A percentile compares a stretch with the other conserved stretches of the same genome.
phyloP scores from a whole-genome alignment of 2,329 filamentous ascomycete genomes.

The Claviceps sp. region DNA sequence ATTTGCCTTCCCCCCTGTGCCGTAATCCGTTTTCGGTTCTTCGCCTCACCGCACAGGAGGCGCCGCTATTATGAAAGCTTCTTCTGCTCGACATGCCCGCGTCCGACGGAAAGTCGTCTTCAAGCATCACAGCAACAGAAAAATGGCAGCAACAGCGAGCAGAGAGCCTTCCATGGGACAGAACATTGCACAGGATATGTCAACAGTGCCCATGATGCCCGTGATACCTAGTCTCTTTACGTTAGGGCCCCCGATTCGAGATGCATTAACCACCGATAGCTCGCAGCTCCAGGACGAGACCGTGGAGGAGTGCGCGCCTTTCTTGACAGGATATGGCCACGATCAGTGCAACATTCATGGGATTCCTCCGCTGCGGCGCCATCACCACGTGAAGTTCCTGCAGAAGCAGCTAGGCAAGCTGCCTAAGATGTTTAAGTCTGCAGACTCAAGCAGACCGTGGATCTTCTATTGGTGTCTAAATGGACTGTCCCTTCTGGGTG shows the following conservation, averaged over 20 bases:
- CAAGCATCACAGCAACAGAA: conserved; percentile 3
- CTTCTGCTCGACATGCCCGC: conserved; percentile 3
- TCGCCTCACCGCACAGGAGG: neutral
- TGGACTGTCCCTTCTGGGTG: conserved; percentile 60
- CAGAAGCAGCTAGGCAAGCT: conserved; percentile 44
- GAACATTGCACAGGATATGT: conserved; percentile 8
- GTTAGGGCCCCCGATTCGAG: conserved; percentile 46
- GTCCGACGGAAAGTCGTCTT: conserved; percentile 6
- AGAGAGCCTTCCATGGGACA: neutral
- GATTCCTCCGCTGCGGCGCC: conserved; percentile 58
- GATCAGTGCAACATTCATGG: conserved; percentile 54
- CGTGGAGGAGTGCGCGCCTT: conserved; percentile 53
- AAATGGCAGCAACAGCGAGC: conserved; percentile 5
- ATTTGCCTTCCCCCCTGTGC: neutral
- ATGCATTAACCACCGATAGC: conserved; percentile 53
- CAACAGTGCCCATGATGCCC: conserved; percentile 21
- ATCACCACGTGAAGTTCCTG: conserved; percentile 48
- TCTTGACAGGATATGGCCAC: conserved; percentile 43
- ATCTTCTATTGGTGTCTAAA: conserved; percentile 85
- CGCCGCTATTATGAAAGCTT: conserved; percentile 5
- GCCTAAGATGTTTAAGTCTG: conserved; percentile 54
- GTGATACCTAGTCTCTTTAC: conserved; percentile 44
- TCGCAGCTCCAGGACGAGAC: conserved; percentile 57
- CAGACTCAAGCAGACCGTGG: conserved; percentile 88
- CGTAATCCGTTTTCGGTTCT: neutral